phyloP scores from a whole-genome alignment of 495 filamentous ascomycete genomes.

The Aspergillus bridgeri region DNA sequence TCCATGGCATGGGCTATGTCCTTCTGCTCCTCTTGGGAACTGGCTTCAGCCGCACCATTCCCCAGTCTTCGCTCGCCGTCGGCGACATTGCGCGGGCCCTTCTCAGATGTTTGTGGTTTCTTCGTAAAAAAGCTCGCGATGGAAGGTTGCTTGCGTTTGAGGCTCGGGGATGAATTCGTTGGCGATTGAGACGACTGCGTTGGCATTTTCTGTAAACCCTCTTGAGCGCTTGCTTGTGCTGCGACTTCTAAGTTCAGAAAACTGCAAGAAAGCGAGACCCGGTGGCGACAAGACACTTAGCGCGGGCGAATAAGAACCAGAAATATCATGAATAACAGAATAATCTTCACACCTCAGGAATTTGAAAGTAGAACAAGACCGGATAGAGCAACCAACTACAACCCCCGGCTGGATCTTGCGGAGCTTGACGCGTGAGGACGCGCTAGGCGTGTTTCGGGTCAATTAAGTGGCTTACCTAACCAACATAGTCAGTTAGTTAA shows the following conservation, averaged over 20 bases:
- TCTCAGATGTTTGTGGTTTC: conserved; percentile 41
- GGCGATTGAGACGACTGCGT: conserved; percentile 40
- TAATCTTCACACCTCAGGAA: not conserved
- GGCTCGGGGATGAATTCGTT: conserved; percentile 32
- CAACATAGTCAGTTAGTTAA: too few species aligned
- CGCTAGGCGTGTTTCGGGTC: conserved; percentile 13
- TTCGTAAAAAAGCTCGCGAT: conserved; percentile 85
- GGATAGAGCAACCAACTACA: not conserved
- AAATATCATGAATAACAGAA: not conserved
- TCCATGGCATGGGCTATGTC: conserved; percentile 21
- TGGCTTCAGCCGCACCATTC: conserved; percentile 1
- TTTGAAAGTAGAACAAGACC: not conserved
- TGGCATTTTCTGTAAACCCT: too few species aligned
- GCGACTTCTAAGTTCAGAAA: not conserved
- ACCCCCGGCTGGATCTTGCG: conserved; percentile 1
- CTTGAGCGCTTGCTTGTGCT: not conserved
- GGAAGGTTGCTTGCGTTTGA: conserved; percentile 67
- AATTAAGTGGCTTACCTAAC: conserved; percentile 26
- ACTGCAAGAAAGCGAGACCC: not conserved
- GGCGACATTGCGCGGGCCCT: conserved; percentile 11
- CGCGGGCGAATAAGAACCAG: not conserved
- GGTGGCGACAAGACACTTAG: not conserved
- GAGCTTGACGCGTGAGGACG: conserved; percentile 29
- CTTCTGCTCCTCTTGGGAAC: conserved; percentile 17
- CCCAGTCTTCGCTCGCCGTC: not conserved